These are phyloP conservation scores for Solanum pimpinellifolium DNA, from an alignment of 257 asterid species.

Conservation along the genomic window DNA sequence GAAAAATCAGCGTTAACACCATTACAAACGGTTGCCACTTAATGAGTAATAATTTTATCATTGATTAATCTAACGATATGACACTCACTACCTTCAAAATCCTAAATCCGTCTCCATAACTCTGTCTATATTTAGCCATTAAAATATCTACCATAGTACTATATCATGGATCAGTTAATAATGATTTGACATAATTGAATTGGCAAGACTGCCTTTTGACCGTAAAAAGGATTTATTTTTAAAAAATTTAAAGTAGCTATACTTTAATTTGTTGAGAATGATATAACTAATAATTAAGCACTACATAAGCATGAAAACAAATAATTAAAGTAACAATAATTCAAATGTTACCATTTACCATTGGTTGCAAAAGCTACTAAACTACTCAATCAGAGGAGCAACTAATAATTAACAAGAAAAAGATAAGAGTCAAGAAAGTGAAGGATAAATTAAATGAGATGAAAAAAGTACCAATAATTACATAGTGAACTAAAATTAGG, in stretches of 20 bases:
- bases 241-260: not conserved
- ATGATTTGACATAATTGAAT: not conserved
- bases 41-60: too few species aligned
- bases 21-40: too few species aligned
- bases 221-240: not conserved
- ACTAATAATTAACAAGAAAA: not conserved
- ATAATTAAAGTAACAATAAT: not conserved
- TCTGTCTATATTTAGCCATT: not conserved
- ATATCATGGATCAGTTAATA: not conserved
- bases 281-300: not conserved
- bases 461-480: not conserved
- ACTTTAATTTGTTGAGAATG: not conserved
- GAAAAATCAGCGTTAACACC: too few species aligned
- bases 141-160: not conserved
- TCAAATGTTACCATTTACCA: not conserved
- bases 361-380: not conserved
- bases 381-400: not conserved
- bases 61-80: too few species aligned
- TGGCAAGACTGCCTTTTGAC: not conserved
- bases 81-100: too few species aligned
- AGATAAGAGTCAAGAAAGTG: not conserved
- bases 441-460: not conserved
- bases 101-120: accelerated
- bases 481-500: not conserved
- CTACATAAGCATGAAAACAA: not conserved